Evolutionary conservation across 768 basidiomycete genomes (phyloP).

Genomic region (Tulasnella sp.): DNA sequence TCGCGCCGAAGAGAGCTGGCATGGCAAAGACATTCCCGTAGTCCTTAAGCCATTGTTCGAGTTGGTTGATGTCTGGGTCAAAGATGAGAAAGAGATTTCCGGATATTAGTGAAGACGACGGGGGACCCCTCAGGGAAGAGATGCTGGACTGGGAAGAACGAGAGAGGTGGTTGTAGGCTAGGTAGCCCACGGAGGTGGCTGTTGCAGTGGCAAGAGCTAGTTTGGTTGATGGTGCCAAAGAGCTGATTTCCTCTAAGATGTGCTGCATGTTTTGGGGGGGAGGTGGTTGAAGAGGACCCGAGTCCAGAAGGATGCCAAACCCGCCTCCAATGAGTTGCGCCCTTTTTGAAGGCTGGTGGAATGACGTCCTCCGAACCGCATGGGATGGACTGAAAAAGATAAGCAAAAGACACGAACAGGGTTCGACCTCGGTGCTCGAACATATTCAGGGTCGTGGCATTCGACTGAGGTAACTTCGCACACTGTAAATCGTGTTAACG

Average conservation of each 20-base stretch:
- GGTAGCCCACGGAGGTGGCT: background rate
- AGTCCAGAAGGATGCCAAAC: background rate
- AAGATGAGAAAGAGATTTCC: background rate
- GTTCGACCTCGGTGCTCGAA: background rate
- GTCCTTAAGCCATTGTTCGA: background rate
- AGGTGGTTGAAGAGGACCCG: background rate
- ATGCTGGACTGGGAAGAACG: background rate
- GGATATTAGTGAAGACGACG: background rate
- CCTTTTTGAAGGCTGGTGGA: background rate
- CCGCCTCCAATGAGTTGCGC: background rate
- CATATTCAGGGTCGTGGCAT: background rate
- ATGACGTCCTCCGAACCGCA: background rate
- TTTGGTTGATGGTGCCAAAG: background rate
- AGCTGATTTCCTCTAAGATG: background rate
- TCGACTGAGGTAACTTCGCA: background rate
- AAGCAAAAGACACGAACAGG: background rate
- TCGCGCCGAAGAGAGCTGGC: background rate
- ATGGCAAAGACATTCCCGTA: background rate
- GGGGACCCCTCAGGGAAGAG: background rate
- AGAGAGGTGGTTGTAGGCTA: slow-evolving; percentile 1
- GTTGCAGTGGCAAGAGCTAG: slow-evolving; percentile 1
- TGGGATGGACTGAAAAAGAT: background rate
- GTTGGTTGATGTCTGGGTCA: background rate
- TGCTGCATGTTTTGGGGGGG: background rate
- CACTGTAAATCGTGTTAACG: background rate